Conservation (phyloP, 208 protist genomes). For the Angomonas ambiguus region DNA sequence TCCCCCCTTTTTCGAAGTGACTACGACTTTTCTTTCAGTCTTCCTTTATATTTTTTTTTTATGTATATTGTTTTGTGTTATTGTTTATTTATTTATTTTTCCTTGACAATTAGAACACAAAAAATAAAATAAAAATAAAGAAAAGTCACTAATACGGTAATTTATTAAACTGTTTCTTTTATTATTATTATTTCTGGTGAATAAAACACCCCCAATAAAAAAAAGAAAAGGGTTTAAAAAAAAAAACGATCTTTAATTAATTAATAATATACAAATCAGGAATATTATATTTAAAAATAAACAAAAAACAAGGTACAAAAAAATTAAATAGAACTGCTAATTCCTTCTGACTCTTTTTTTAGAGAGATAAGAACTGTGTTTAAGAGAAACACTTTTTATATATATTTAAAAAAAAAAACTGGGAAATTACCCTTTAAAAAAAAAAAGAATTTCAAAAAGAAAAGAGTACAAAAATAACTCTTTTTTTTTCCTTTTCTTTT, state of each 20-base stretch:
- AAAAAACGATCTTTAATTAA: not conserved
- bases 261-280: not conserved
- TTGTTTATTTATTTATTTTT: not conserved
- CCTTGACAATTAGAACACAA: not conserved
- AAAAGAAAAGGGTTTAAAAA: not conserved
- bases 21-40: not conserved
- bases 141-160: constrained; percentile 1
- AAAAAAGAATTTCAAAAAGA: constrained; percentile 15
- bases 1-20: too few species aligned
- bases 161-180: constrained; percentile 17
- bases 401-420: constrained; percentile 2
- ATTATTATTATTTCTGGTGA: too few species aligned
- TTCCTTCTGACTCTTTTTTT: not conserved
- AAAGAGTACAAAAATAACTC: not conserved
- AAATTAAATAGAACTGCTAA: too few species aligned
- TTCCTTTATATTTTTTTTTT: not conserved
- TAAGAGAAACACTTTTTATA: not conserved
- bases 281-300: not conserved
- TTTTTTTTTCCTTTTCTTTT: not conserved
- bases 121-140: not conserved
- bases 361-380: not conserved
- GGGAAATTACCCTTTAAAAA: constrained; percentile 1
- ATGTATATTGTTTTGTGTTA: not conserved
- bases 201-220: too few species aligned
- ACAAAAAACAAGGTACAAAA: constrained; percentile 14